These are phyloP conservation scores for Collariella sp. DNA, from an alignment of 495 filamentous ascomycete species.

Conservation along the genomic window DNA sequence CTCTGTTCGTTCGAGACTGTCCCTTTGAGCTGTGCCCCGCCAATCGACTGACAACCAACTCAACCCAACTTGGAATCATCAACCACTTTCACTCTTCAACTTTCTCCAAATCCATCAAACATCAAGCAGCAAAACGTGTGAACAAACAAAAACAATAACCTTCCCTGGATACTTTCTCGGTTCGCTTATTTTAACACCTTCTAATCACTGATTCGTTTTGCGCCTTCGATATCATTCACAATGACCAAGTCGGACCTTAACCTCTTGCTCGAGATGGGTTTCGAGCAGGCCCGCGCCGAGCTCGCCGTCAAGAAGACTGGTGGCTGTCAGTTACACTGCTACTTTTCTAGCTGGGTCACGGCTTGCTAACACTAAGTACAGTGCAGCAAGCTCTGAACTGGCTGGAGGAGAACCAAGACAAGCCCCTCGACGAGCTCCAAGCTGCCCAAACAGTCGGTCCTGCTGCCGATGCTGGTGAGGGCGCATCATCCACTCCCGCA, in stretches of 20 bases:
- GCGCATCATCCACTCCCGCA: constrained; percentile 40
- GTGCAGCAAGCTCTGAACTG: constrained; percentile 88
- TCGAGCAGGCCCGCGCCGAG: constrained; percentile 69
- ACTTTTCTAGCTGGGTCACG: neutral
- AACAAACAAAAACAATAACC: neutral
- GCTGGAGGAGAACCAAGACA: constrained; percentile 85
- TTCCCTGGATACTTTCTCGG: neutral
- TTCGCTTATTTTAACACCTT: neutral
- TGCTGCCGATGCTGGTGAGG: constrained; percentile 45
- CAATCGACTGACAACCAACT: no score
- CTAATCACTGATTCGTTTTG: neutral
- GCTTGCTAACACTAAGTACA: constrained; percentile 27
- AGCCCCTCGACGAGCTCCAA: constrained; percentile 64
- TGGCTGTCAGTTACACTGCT: constrained; percentile 48
- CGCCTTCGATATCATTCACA: constrained; percentile 13
- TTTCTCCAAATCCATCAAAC: no score
- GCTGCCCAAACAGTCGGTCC: constrained; percentile 29
- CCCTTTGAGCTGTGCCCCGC: no score
- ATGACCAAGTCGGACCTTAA: constrained; percentile 68
- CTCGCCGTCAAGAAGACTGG: constrained; percentile 73
- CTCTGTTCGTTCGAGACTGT: no score
- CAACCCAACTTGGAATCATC: no score
- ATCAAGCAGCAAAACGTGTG: neutral
- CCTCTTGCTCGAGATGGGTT: constrained; percentile 88
- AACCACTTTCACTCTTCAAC: no score